Conservation (phyloP, 2,329 filamentous ascomycete species). For the Byssochlamys sp. region DNA sequence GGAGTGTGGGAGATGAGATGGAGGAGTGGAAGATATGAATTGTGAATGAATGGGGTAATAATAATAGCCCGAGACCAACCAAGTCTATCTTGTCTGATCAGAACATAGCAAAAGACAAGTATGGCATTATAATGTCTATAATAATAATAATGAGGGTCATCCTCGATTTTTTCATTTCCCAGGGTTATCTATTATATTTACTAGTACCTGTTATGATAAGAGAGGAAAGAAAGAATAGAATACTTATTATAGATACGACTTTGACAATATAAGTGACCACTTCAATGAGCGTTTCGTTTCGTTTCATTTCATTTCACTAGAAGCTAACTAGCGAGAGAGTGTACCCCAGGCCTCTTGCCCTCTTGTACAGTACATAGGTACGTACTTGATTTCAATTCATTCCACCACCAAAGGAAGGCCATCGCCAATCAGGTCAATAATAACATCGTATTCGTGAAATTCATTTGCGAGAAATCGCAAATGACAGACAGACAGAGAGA, state of each 20-base stretch:
- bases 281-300: neutral
- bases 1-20: constrained; percentile 1
- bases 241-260: neutral
- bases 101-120: neutral
- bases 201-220: neutral
- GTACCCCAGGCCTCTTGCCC: neutral
- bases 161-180: neutral
- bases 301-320: neutral
- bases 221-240: neutral
- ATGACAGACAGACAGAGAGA: neutral
- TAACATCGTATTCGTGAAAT: neutral
- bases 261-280: neutral
- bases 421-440: neutral
- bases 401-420: neutral
- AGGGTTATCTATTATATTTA: neutral
- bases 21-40: neutral
- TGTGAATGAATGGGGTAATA: no score
- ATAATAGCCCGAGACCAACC: no score
- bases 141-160: neutral
- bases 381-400: neutral
- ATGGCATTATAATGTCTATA: neutral
- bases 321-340: neutral
- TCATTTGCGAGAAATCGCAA: neutral
- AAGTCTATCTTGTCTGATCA: neutral
- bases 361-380: no score